A percentile compares a stretch with the other conserved stretches of the same genome.
phyloP scores from a whole-genome alignment of 176 grass and related monocot genomes.

The Cenchrus purpureus region DNA sequence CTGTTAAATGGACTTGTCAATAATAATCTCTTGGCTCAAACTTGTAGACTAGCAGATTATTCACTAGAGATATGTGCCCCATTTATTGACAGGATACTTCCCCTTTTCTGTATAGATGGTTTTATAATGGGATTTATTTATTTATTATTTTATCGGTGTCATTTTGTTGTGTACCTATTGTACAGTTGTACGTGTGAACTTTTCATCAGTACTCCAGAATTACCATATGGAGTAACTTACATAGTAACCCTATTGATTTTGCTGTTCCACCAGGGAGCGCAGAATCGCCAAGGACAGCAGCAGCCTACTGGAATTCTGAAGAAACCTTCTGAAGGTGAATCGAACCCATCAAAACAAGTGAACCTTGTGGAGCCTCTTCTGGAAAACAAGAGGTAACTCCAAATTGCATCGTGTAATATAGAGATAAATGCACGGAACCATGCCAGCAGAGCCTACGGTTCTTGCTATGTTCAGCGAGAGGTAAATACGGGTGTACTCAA shows the following conservation, averaged over 20 bases:
- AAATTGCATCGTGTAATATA: not conserved
- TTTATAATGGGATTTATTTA: not conserved
- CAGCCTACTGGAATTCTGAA: constrained; percentile 73
- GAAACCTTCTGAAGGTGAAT: constrained; percentile 73
- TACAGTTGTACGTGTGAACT: not conserved
- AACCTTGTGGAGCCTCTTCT: constrained; percentile 76
- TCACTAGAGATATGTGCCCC: not conserved
- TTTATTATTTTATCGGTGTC: not conserved
- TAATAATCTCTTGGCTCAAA: not conserved
- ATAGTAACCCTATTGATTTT: constrained; percentile 12
- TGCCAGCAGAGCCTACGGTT: constrained; percentile 16
- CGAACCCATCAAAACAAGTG: constrained; percentile 59
- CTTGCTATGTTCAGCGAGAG: constrained; percentile 21
- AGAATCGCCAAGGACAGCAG: constrained; percentile 73
- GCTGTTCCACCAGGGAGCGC: constrained; percentile 54
- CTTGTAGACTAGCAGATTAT: constrained; percentile 2
- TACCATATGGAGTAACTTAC: not conserved
- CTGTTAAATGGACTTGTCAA: constrained; percentile 12
- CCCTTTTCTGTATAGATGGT: not conserved
- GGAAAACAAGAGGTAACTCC: constrained; percentile 63
- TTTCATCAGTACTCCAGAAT: not conserved
- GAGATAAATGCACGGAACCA: not conserved
- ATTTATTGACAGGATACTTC: not conserved
- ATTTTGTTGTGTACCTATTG: not conserved
- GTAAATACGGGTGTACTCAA: constrained; percentile 42